Conservation (phyloP, 495 filamentous ascomycete species). For the Penicillium roqueforti region DNA sequence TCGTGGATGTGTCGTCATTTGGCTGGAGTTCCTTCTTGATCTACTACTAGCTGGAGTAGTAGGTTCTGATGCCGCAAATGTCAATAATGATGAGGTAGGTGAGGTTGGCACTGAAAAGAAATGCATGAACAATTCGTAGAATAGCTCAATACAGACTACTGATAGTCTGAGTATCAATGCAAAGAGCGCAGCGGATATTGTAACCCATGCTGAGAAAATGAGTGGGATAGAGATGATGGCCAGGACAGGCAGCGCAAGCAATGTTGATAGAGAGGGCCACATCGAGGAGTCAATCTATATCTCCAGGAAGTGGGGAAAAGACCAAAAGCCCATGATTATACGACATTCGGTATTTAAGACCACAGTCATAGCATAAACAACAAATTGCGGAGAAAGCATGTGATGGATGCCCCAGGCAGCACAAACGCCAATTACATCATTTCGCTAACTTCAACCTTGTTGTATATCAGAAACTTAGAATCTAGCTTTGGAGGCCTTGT, state of each 20-base stretch:
- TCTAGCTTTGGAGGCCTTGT: background rate
- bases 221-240: slow-evolving; percentile 65
- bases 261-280: slow-evolving; percentile 42
- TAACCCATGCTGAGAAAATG: slow-evolving; percentile 63
- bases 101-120: slow-evolving; percentile 47
- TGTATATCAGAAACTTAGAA: background rate
- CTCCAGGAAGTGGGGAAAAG: background rate
- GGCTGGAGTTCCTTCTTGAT: slow-evolving; percentile 27
- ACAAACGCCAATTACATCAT: slow-evolving; percentile 3
- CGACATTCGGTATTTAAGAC: background rate
- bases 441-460: background rate
- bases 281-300: slow-evolving; percentile 1
- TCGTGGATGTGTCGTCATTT: slow-evolving; percentile 20
- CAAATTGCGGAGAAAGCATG: slow-evolving; percentile 9
- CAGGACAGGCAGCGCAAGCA: slow-evolving; percentile 59
- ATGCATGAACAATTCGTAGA: slow-evolving; percentile 52
- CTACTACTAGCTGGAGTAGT: slow-evolving; percentile 27
- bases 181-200: slow-evolving; percentile 60
- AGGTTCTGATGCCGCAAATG: slow-evolving; percentile 32
- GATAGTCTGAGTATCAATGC: slow-evolving; percentile 61
- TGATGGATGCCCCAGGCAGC: slow-evolving; percentile 8
- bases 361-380: background rate
- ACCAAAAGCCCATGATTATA: background rate
- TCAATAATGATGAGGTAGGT: slow-evolving; percentile 27
- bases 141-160: slow-evolving; percentile 67